Evolutionary conservation across 1,139 yeast genomes (phyloP).

Genomic region (Torulaspora globosa): DNA sequence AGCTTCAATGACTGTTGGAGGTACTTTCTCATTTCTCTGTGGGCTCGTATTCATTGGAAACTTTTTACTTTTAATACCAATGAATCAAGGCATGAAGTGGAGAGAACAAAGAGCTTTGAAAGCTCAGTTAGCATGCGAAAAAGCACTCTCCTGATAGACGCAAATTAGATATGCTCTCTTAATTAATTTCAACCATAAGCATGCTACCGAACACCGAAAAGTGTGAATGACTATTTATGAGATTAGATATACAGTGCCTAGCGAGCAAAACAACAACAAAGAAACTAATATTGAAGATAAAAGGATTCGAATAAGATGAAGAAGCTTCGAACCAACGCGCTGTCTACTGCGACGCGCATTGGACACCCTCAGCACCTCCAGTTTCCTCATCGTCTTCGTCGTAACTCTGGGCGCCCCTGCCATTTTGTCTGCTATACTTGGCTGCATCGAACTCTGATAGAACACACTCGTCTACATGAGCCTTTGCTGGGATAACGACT

Average conservation of each 20-base stretch:
- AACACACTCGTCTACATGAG: conserved; percentile 79
- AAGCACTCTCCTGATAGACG: conserved; percentile 3
- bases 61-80: conserved; percentile 31
- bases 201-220: conserved; percentile 1
- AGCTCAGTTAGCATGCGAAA: conserved; percentile 15
- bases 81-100: conserved; percentile 36
- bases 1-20: conserved; percentile 51
- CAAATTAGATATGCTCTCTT: not conserved
- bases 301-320: not conserved
- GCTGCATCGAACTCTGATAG: conserved; percentile 58
- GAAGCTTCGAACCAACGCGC: not conserved
- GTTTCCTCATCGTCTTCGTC: conserved; percentile 64
- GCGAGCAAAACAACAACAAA: conserved; percentile 4
- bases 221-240: conserved; percentile 8
- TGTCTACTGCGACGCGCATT: conserved; percentile 73
- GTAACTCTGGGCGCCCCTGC: conserved; percentile 44
- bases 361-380: conserved; percentile 68
- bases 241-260: conserved; percentile 8
- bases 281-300: conserved; percentile 1
- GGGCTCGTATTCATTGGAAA: conserved; percentile 31
- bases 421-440: conserved; percentile 51
- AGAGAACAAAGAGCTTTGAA: conserved; percentile 26
- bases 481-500: conserved; percentile 55
- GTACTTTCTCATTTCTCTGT: conserved; percentile 57
- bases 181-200: conserved; percentile 1